Evolutionary conservation across 306 rosid species (phyloP).

Genomic region (Malus orientalis): DNA sequence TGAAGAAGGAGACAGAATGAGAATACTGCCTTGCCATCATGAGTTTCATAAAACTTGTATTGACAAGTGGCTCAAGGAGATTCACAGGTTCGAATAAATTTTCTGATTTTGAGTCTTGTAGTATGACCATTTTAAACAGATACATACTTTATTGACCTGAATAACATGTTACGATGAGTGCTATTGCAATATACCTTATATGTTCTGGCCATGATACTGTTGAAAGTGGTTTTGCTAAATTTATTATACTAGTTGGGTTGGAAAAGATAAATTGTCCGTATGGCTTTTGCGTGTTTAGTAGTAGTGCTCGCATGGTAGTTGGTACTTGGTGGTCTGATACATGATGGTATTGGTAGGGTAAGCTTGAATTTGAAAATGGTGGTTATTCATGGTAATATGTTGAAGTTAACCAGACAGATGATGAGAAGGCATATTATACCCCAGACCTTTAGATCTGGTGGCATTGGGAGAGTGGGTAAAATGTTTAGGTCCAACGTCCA

Average conservation of each 20-base stretch:
- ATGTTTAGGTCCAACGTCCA: background rate
- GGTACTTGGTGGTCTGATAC: background rate
- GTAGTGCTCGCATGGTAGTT: background rate
- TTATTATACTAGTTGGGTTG: background rate
- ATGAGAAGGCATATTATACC: background rate
- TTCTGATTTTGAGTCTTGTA: background rate
- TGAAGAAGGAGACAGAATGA: slow-evolving; percentile 87
- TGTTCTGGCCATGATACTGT: background rate
- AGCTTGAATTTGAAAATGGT: background rate
- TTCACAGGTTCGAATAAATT: slow-evolving; percentile 61
- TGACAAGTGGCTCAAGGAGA: slow-evolving; percentile 99
- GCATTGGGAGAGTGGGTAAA: background rate
- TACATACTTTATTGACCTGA: background rate
- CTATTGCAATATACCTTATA: background rate
- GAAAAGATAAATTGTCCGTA: background rate
- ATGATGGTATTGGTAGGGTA: background rate
- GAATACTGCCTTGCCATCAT: slow-evolving; percentile 86
- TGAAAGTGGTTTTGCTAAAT: background rate
- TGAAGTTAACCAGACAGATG: background rate
- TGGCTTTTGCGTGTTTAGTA: background rate
- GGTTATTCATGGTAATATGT: background rate
- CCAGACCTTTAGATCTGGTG: background rate
- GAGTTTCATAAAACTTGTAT: slow-evolving; percentile 83
- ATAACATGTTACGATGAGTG: background rate
- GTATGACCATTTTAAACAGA: background rate